phyloP scores from a whole-genome alignment of 495 filamentous ascomycete species.

The Neurospora sp. region DNA sequence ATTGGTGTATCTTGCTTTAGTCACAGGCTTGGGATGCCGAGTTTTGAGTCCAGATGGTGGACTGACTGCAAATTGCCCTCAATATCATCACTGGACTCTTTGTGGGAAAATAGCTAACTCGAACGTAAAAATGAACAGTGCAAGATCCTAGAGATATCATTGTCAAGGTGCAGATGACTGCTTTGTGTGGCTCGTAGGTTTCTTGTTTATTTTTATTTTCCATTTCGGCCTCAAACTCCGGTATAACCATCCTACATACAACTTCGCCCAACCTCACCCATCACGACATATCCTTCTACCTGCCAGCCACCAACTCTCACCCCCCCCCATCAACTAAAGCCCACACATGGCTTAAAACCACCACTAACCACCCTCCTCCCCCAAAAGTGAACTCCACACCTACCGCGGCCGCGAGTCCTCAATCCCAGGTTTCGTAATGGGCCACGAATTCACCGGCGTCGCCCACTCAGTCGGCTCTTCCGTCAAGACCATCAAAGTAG shows the following conservation, averaged over 20 bases:
- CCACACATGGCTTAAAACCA: no score
- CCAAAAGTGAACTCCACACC: slow-evolving; percentile 71
- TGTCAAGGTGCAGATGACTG: slow-evolving; percentile 76
- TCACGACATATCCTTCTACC: background rate
- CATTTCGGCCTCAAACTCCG: background rate
- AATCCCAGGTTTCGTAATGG: slow-evolving; percentile 42
- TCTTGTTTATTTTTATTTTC: background rate
- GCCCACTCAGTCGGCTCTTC: slow-evolving; percentile 56
- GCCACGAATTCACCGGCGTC: slow-evolving; percentile 75
- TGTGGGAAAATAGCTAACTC: background rate
- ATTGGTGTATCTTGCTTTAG: no score
- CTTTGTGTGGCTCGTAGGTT: slow-evolving; percentile 80
- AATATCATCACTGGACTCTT: background rate
- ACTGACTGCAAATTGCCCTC: background rate
- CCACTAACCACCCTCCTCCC: background rate
- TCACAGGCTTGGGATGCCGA: background rate
- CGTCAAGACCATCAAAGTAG: slow-evolving; percentile 60
- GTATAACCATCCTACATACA: background rate
- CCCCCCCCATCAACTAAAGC: no score
- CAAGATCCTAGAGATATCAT: slow-evolving; percentile 67
- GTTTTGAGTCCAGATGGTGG: background rate
- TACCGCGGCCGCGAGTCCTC: slow-evolving; percentile 73
- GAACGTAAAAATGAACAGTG: slow-evolving; percentile 39
- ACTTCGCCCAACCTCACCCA: background rate
- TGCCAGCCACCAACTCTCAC: no score